These are phyloP conservation scores for Pichia deserticola DNA, from an alignment of 805 yeast species.

Conservation along the genomic window DNA sequence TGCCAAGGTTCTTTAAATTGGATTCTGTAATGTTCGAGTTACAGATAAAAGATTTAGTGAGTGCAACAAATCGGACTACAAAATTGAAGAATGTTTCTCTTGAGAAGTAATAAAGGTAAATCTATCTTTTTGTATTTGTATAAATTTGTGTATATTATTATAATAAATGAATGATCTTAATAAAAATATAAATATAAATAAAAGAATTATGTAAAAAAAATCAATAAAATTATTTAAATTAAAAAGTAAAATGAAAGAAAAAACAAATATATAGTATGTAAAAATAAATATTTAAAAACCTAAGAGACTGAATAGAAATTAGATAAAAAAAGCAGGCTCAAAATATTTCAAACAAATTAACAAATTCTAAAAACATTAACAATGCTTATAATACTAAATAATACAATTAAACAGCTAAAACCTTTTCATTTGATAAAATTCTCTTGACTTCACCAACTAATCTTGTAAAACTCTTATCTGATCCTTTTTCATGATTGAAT, in stretches of 20 bases:
- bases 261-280: not conserved
- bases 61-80: not conserved
- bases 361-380: not conserved
- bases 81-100: not conserved
- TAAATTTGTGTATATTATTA: too few relatives aligned
- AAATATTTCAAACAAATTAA: not conserved
- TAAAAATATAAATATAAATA: too few relatives aligned
- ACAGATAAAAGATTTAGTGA: conserved; percentile 14
- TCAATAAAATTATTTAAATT: too few relatives aligned
- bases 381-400: not conserved
- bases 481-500: conserved; percentile 59
- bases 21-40: conserved; percentile 20
- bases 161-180: too few relatives aligned
- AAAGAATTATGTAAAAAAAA: not conserved
- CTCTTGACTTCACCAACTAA: conserved; percentile 56
- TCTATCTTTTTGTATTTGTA: too few relatives aligned
- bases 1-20: conserved; percentile 18
- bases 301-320: not conserved
- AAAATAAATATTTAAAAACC: too few relatives aligned
- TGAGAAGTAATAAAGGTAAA: not conserved
- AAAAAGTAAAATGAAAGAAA: not conserved
- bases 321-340: not conserved
- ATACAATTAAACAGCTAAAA: conserved; percentile 28
- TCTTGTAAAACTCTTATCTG: conserved; percentile 51
- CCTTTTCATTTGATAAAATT: conserved; percentile 59